Percentiles rank a stretch among this genome's conserved stretches.
These are phyloP conservation scores for Suillus subalutaceus DNA, from an alignment of 768 basidiomycete species.

Conservation along the genomic window DNA sequence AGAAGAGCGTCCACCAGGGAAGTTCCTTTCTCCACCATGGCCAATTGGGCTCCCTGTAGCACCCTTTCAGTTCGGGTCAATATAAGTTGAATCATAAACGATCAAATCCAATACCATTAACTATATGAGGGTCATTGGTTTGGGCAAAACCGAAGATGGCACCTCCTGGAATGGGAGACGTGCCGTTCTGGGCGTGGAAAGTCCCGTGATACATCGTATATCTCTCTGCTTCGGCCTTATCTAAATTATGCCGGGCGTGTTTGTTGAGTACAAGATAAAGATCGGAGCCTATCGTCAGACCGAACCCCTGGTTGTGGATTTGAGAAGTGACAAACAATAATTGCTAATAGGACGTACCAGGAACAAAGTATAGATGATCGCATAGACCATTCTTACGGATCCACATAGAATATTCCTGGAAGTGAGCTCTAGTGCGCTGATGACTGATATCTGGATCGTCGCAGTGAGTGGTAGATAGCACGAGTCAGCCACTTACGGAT, in stretches of 20 bases:
- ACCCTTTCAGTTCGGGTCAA: constrained; percentile 48
- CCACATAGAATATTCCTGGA: constrained; percentile 82
- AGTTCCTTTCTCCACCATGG: constrained; percentile 78
- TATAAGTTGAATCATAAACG: not conserved
- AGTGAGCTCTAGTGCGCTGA: constrained; percentile 78
- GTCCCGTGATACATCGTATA: constrained; percentile 56
- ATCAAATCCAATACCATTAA: constrained; percentile 1
- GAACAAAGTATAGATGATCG: constrained; percentile 84
- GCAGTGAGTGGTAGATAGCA: constrained; percentile 8
- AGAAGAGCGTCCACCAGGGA: constrained; percentile 80
- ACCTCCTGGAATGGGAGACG: constrained; percentile 38
- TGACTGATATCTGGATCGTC: constrained; percentile 46
- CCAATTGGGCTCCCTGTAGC: constrained; percentile 73
- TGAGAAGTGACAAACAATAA: constrained; percentile 9
- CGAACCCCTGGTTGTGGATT: constrained; percentile 62
- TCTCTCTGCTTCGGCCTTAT: constrained; percentile 35
- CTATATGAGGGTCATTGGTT: constrained; percentile 29
- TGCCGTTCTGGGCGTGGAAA: constrained; percentile 53
- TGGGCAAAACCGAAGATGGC: constrained; percentile 52
- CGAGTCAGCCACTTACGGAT: constrained; percentile 56
- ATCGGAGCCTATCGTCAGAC: constrained; percentile 82
- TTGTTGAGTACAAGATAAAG: constrained; percentile 73
- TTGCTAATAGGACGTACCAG: constrained; percentile 43
- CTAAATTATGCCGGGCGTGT: constrained; percentile 45
- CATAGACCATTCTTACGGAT: constrained; percentile 82